A percentile compares a stretch with the other conserved stretches of the same genome.
Conservation (phyloP, 768 basidiomycete species). For the Phaeotremella skinneri region DNA sequence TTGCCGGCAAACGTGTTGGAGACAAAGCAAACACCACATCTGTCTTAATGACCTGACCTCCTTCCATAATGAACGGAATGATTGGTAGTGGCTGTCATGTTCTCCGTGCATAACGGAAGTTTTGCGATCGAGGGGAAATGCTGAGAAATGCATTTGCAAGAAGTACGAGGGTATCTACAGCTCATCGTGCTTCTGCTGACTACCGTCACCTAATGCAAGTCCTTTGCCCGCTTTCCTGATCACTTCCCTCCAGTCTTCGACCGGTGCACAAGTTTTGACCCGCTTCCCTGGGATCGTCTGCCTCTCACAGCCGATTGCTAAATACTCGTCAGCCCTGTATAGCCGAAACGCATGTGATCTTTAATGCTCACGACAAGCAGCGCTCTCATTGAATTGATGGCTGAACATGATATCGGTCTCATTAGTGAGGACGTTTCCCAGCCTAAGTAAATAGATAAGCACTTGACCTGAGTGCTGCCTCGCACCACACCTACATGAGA, state of each 20-base stretch:
- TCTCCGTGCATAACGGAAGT: no score
- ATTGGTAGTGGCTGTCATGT: no score
- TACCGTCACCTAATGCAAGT: constrained; percentile 12
- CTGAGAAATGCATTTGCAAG: no score
- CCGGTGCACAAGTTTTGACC: constrained; percentile 21
- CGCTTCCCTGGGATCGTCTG: constrained; percentile 17
- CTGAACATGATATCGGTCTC: constrained; percentile 31
- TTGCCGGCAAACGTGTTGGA: no score
- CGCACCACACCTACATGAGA: constrained; percentile 14
- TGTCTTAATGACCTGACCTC: no score
- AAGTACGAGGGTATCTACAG: no score
- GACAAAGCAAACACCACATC: no score
- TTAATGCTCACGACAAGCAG: constrained; percentile 26
- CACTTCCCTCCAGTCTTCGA: constrained; percentile 22
- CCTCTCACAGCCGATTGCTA: constrained; percentile 27
- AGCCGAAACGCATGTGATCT: neutral
- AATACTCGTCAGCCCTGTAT: neutral
- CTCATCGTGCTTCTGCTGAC: constrained; percentile 15
- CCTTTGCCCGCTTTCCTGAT: constrained; percentile 25
- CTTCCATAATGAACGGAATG: no score
- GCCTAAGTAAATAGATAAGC: constrained; percentile 3
- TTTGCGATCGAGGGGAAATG: no score
- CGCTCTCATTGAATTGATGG: constrained; percentile 33
- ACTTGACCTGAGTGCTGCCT: neutral
- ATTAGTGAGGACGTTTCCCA: constrained; percentile 31